Conservation (phyloP, 2,329 filamentous ascomycete genomes). For the Sordariomycetes sp. region DNA sequence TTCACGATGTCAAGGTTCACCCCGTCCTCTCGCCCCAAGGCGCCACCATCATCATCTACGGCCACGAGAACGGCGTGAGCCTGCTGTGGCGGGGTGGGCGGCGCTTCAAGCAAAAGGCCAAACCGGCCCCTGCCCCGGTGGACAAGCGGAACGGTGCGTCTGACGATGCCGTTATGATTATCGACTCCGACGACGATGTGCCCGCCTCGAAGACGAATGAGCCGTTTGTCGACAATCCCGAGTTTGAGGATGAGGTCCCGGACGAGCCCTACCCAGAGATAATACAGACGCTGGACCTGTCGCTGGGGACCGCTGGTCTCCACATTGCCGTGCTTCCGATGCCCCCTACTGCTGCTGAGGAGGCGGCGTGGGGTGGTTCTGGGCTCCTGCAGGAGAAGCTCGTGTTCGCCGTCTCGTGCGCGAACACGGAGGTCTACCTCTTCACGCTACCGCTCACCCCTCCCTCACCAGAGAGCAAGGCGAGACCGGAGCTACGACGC, state of each 20-base stretch:
- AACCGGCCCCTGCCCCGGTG: constrained; percentile 13
- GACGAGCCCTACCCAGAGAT: constrained; percentile 39
- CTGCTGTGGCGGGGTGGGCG: constrained; percentile 50
- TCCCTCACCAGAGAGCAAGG: constrained; percentile 46
- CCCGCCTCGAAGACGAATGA: constrained; percentile 12
- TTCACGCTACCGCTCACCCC: constrained; percentile 48
- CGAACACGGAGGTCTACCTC: constrained; percentile 41
- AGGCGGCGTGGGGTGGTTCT: constrained; percentile 31
- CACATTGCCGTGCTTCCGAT: constrained; percentile 43
- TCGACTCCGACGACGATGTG: constrained; percentile 50
- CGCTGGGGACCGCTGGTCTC: constrained; percentile 39
- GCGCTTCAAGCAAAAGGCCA: constrained; percentile 34
- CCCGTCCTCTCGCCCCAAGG: constrained; percentile 49
- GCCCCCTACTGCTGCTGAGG: constrained; percentile 31
- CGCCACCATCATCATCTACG: constrained; percentile 48
- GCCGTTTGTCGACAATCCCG: constrained; percentile 35
- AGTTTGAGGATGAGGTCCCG: constrained; percentile 39
- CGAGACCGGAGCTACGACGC: constrained; percentile 34
- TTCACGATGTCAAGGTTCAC: constrained; percentile 47
- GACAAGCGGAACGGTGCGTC: constrained; percentile 37
- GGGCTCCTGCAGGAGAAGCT: constrained; percentile 41
- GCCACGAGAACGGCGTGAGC: constrained; percentile 48
- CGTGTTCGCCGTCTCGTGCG: constrained; percentile 47
- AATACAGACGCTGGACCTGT: constrained; percentile 47
- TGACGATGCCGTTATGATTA: constrained; percentile 44